These are phyloP conservation scores for Pythium diclinum DNA, from an alignment of 352 stramenopile species.

Conservation along the genomic window DNA sequence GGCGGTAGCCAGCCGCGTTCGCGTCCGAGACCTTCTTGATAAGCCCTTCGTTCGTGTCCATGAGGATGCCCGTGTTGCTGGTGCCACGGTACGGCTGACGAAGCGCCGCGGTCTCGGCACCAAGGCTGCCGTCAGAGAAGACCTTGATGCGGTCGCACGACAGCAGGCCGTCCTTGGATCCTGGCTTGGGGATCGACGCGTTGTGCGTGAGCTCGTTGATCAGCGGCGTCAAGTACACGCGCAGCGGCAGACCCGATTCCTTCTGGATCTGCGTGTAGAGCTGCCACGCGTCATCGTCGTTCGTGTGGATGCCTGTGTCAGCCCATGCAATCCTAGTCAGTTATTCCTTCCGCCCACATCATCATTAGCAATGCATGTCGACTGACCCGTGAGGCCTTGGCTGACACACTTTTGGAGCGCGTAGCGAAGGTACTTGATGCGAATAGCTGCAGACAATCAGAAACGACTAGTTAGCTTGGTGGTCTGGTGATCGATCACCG, in stretches of 20 bases:
- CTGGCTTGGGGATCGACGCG: conserved; percentile 36
- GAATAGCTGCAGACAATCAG: conserved; percentile 37
- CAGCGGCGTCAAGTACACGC: conserved; percentile 74
- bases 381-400: conserved; percentile 67
- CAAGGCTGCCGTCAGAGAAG: conserved; percentile 86
- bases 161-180: conserved; percentile 47
- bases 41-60: conserved; percentile 69
- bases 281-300: conserved; percentile 77
- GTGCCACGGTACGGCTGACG: conserved; percentile 61
- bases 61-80: conserved; percentile 75
- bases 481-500: not conserved
- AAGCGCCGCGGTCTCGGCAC: conserved; percentile 84
- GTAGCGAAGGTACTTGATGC: conserved; percentile 54
- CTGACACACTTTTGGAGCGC: conserved; percentile 62
- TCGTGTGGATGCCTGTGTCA: conserved; percentile 71
- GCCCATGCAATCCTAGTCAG: not conserved
- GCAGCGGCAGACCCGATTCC: conserved; percentile 49
- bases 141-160: conserved; percentile 87
- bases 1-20: conserved; percentile 51
- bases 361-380: not conserved
- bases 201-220: conserved; percentile 60
- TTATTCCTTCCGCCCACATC: not conserved
- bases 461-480: not conserved
- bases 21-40: conserved; percentile 61
- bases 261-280: conserved; percentile 78